Evolutionary conservation across 1,139 yeast genomes (phyloP).

Genomic region (Yamadazyma oceani): DNA sequence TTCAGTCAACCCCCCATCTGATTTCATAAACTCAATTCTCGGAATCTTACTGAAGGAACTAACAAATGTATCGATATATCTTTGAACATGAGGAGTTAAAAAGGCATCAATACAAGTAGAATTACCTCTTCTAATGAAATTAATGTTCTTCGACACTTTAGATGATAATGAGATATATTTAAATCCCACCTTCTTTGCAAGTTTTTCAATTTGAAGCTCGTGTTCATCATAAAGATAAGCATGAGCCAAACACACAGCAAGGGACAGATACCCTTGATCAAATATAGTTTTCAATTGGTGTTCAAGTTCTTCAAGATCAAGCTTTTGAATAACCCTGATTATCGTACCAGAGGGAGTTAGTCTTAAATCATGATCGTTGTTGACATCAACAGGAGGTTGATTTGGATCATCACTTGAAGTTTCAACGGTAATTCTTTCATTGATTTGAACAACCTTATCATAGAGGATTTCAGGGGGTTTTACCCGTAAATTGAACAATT

Average conservation of each 20-base stretch:
- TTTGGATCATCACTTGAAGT: constrained; percentile 44
- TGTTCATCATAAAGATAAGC: constrained; percentile 2
- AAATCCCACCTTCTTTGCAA: constrained; percentile 31
- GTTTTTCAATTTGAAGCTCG: neutral
- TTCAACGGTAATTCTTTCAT: constrained; percentile 43
- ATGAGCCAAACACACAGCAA: constrained; percentile 2
- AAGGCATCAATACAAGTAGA: constrained; percentile 50
- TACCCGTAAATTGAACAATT: constrained; percentile 39
- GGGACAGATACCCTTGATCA: neutral
- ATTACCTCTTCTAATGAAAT: constrained; percentile 43
- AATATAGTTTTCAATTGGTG: neutral
- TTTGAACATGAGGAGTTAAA: constrained; percentile 30
- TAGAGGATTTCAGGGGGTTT: constrained; percentile 37
- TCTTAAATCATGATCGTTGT: constrained; percentile 25
- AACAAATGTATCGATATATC: constrained; percentile 32
- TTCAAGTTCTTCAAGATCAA: neutral
- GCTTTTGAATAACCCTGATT: constrained; percentile 21
- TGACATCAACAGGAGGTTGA: constrained; percentile 19
- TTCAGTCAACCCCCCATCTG: constrained; percentile 50
- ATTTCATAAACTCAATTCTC: constrained; percentile 49
- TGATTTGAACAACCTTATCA: constrained; percentile 34
- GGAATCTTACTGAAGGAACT: constrained; percentile 40
- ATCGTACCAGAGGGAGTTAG: constrained; percentile 41
- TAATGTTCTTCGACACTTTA: constrained; percentile 45
- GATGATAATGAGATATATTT: constrained; percentile 38